These are phyloP conservation scores for Colletotrichum filicis DNA, from an alignment of 2,329 filamentous ascomycete genomes.

Conservation along the genomic window DNA sequence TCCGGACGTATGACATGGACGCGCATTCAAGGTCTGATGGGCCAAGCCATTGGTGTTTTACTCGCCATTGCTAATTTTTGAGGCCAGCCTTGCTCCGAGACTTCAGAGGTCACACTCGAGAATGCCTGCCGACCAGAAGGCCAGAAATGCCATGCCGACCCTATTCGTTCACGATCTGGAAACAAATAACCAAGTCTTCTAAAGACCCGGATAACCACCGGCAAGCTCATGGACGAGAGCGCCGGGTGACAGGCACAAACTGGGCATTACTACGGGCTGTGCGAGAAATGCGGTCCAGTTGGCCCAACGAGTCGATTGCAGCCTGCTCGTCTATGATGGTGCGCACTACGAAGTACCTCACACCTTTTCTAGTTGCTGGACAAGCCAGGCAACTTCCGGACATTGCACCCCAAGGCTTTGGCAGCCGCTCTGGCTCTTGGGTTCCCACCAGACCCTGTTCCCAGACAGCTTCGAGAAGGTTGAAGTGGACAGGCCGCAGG, in stretches of 20 bases:
- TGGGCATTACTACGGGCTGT: slow-evolving; percentile 7
- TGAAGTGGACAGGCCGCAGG: slow-evolving; percentile 12
- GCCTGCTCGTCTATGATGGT: neutral
- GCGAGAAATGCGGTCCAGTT: slow-evolving; percentile 4
- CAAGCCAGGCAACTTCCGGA: slow-evolving; percentile 4
- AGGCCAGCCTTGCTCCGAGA: neutral
- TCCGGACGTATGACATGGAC: neutral
- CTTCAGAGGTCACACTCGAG: neutral
- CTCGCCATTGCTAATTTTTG: neutral
- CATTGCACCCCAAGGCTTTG: neutral
- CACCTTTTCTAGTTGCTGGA: neutral
- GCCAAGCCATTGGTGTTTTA: neutral
- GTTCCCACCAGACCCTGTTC: slow-evolving; percentile 15
- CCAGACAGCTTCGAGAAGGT: slow-evolving; percentile 30
- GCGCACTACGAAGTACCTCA: neutral
- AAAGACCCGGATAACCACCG: too few relatives aligned
- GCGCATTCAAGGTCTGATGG: neutral
- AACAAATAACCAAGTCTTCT: neutral
- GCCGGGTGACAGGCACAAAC: neutral
- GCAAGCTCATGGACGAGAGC: neutral
- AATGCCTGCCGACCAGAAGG: neutral
- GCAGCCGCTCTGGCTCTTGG: neutral
- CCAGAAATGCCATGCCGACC: neutral
- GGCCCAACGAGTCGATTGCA: neutral
- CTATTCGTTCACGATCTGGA: neutral